phyloP scores from a whole-genome alignment of 106 monocot species.

The Triglochin maritima region DNA sequence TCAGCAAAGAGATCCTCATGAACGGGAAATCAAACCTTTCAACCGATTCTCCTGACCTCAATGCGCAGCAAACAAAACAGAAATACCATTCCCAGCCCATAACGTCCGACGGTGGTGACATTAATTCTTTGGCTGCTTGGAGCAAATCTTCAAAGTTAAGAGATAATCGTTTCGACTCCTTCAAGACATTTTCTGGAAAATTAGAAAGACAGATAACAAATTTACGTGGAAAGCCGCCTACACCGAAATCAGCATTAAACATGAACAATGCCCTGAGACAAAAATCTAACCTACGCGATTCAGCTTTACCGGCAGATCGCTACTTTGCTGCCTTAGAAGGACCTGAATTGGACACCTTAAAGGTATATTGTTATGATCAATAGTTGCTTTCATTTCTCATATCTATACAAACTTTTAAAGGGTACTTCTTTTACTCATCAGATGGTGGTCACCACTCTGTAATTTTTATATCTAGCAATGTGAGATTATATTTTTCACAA shows the following conservation, averaged over 20 bases:
- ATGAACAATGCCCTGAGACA: not conserved
- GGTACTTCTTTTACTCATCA: no score
- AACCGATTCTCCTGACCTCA: no score
- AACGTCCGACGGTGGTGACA: not conserved
- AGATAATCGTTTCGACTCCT: constrained; percentile 40
- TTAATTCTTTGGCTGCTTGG: not conserved
- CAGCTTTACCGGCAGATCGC: constrained; percentile 33
- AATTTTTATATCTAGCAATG: no score
- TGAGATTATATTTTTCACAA: no score
- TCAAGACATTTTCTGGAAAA: constrained; percentile 51
- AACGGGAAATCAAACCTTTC: constrained; percentile 1
- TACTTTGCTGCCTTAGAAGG: constrained; percentile 69
- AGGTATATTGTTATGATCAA: constrained; percentile 16
- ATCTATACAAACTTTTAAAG: no score
- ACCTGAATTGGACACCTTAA: constrained; percentile 60
- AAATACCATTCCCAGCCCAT: constrained; percentile 27
- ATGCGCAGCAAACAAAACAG: not conserved
- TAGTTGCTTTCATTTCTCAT: not conserved
- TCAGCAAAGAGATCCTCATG: not conserved
- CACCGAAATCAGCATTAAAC: constrained; percentile 4
- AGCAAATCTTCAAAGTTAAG: constrained; percentile 9
- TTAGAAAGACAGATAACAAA: constrained; percentile 35
- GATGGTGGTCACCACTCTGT: no score
- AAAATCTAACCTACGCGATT: constrained; percentile 4
- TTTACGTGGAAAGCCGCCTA: constrained; percentile 32